Evolutionary conservation across 345 rosid species (phyloP).

Genomic region (Populus nigra): DNA sequence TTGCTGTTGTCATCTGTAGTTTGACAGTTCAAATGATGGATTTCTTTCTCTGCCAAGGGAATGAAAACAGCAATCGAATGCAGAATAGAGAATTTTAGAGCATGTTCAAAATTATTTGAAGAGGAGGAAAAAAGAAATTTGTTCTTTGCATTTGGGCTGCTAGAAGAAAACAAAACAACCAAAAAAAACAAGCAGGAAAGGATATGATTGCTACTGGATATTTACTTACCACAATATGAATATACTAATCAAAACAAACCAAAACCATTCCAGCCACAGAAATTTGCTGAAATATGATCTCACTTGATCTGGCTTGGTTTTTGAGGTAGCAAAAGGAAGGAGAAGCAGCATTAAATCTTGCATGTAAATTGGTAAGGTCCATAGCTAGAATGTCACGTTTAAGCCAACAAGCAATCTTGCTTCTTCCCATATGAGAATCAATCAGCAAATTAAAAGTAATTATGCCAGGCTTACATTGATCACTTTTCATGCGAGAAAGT

Average conservation of each 20-base stretch:
- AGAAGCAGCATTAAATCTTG: neutral
- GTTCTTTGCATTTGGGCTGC: neutral
- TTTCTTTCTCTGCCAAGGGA: neutral
- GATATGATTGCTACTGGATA: neutral
- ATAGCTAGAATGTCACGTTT: neutral
- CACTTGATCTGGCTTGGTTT: neutral
- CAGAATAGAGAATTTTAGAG: neutral
- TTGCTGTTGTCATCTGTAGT: neutral
- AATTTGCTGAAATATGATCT: neutral
- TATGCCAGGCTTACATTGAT: no score
- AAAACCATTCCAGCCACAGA: neutral
- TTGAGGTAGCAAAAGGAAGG: neutral
- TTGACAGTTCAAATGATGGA: neutral
- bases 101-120: neutral
- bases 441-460: no score
- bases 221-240: neutral
- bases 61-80: no score
- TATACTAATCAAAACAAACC: neutral
- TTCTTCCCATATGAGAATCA: no score
- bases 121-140: neutral
- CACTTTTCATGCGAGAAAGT: no score
- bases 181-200: neutral
- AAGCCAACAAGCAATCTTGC: neutral
- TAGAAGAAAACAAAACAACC: neutral
- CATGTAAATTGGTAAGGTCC: neutral